Conservation (phyloP, 257 asterid genomes). For the Solanum chmielewskii region DNA sequence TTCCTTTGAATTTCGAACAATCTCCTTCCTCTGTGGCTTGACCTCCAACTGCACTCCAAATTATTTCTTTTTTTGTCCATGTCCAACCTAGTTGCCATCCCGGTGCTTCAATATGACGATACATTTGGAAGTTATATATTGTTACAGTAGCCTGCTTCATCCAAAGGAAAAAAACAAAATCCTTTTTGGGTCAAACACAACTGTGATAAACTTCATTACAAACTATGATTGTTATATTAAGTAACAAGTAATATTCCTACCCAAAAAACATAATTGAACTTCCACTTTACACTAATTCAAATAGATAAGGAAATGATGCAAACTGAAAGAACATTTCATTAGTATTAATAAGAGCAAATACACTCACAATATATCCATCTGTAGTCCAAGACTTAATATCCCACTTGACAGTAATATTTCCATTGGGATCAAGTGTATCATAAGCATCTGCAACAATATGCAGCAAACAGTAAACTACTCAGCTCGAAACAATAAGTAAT, state of each 20-base stretch:
- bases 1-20: constrained; percentile 34
- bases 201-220: neutral
- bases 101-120: constrained; percentile 33
- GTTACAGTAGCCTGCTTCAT: constrained; percentile 29
- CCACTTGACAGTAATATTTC: constrained; percentile 53
- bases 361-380: constrained; percentile 49
- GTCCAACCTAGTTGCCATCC: constrained; percentile 56
- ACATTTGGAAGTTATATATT: constrained; percentile 34
- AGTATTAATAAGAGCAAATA: neutral
- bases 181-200: neutral
- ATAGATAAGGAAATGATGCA: neutral
- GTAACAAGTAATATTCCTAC: neutral
- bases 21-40: constrained; percentile 54
- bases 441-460: constrained; percentile 34
- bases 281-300: neutral
- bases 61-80: constrained; percentile 43
- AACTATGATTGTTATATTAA: neutral
- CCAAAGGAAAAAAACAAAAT: neutral
- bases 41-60: constrained; percentile 39
- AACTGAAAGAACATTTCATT: neutral
- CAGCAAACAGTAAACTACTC: neutral
- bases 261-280: no score
- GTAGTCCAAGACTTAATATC: constrained; percentile 37
- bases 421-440: constrained; percentile 47
- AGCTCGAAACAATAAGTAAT: neutral